Evolutionary conservation across 192 early-diverging fungal genomes (phyloP).

Genomic region (Glomus cerebriforme): DNA sequence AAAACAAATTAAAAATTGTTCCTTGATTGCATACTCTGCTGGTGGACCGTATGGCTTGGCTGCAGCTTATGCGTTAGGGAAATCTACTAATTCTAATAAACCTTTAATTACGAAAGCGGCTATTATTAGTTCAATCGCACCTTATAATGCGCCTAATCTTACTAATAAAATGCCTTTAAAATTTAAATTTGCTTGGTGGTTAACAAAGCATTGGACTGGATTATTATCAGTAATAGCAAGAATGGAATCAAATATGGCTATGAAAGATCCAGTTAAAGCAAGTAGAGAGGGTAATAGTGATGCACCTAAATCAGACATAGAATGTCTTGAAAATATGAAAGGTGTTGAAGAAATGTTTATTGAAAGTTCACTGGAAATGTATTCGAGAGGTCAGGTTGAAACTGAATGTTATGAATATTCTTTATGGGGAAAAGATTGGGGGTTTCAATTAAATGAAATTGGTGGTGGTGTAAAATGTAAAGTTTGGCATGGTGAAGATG

Average conservation of each 20-base stretch:
- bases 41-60: constrained; percentile 32
- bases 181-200: constrained; percentile 34
- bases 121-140: constrained; percentile 32
- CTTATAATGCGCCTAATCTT: constrained; percentile 10
- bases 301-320: not conserved
- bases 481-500: constrained; percentile 33
- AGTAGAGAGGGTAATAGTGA: not conserved
- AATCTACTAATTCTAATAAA: not conserved
- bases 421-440: constrained; percentile 35
- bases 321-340: not conserved
- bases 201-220: not conserved
- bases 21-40: constrained; percentile 32
- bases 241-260: not conserved
- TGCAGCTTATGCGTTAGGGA: constrained; percentile 20
- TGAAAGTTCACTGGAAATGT: constrained; percentile 17
- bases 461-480: constrained; percentile 13
- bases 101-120: constrained; percentile 12
- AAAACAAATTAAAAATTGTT: constrained; percentile 23
- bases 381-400: constrained; percentile 25
- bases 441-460: constrained; percentile 27
- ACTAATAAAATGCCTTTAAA: constrained; percentile 24
- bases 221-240: constrained; percentile 22
- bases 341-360: constrained; percentile 30
- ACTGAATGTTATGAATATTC: constrained; percentile 26
- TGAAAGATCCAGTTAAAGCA: constrained; percentile 22